A percentile compares a stretch with the other conserved stretches of the same genome.
phyloP scores from a whole-genome alignment of 179 eudicot species.

The Silene vulgaris region DNA sequence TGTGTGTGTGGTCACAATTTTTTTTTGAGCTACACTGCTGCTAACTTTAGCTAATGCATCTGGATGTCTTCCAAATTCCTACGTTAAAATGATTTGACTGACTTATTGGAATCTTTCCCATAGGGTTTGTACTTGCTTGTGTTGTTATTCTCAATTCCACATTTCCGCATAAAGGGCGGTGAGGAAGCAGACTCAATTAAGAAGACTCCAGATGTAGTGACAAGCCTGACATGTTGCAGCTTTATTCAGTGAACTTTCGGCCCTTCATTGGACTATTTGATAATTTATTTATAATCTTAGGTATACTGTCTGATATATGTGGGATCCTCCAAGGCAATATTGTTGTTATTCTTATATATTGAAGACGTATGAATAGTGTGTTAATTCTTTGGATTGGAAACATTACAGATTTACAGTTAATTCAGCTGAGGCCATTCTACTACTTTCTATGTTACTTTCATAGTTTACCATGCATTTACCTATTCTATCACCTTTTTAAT shows the following conservation, averaged over 20 bases:
- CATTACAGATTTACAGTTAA: not conserved
- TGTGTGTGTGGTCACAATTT: not conserved
- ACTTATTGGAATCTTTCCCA: slow-evolving; percentile 51
- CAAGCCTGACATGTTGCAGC: slow-evolving; percentile 37
- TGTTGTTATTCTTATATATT: slow-evolving; percentile 1
- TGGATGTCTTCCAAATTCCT: slow-evolving; percentile 14
- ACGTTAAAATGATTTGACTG: slow-evolving; percentile 33
- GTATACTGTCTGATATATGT: slow-evolving; percentile 26
- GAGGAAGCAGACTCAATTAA: slow-evolving; percentile 56
- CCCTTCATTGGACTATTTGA: slow-evolving; percentile 27
- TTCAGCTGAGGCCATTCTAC: not conserved
- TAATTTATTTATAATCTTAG: slow-evolving; percentile 22
- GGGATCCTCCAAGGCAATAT: slow-evolving; percentile 15
- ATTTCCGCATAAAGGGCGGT: slow-evolving; percentile 48
- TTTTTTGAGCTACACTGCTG: slow-evolving; percentile 17
- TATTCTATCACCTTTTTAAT: slow-evolving; percentile 3
- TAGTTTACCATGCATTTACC: not conserved
- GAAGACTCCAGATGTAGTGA: slow-evolving; percentile 56
- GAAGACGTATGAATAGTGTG: not conserved
- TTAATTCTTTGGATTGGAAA: slow-evolving; percentile 5
- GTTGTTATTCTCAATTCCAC: slow-evolving; percentile 44
- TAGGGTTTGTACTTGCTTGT: slow-evolving; percentile 59
- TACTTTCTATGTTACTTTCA: not conserved
- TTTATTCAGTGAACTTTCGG: slow-evolving; percentile 28
- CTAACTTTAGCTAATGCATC: slow-evolving; percentile 20